Conservation (phyloP, 2,329 filamentous ascomycete genomes). For the Neofusicoccum umdonicola region DNA sequence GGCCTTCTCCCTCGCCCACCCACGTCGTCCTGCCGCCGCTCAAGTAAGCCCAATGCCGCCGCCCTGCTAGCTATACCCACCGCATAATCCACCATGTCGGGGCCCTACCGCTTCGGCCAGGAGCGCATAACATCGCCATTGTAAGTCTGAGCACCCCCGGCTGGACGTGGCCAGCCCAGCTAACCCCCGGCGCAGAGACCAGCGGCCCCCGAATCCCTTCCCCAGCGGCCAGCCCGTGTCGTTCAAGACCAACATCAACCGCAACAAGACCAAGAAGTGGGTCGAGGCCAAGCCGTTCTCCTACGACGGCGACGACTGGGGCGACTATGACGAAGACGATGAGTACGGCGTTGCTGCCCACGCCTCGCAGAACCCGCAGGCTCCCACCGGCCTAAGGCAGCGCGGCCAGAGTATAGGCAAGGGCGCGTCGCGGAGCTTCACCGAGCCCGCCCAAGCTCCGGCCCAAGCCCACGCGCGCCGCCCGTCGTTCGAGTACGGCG, state of each 20-base stretch:
- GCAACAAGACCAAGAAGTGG: slow-evolving; percentile 92
- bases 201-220: slow-evolving; percentile 25
- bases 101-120: slow-evolving; percentile 12
- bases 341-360: slow-evolving; percentile 53
- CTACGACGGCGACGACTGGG: slow-evolving; percentile 95
- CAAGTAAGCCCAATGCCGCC: slow-evolving; percentile 8
- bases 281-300: slow-evolving; percentile 80
- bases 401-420: slow-evolving; percentile 30
- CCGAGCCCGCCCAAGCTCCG: slow-evolving; percentile 36
- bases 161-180: neutral
- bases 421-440: slow-evolving; percentile 37
- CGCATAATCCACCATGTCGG: slow-evolving; percentile 16
- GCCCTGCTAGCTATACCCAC: slow-evolving; percentile 4
- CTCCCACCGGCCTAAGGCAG: slow-evolving; percentile 46
- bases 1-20: neutral
- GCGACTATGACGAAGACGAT: slow-evolving; percentile 60
- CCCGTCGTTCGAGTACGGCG: slow-evolving; percentile 56
- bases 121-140: slow-evolving; percentile 20
- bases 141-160: slow-evolving; percentile 17
- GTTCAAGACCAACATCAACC: slow-evolving; percentile 84
- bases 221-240: slow-evolving; percentile 47
- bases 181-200: slow-evolving; percentile 25
- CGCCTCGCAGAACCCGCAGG: slow-evolving; percentile 40
- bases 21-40: neutral
- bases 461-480: slow-evolving; percentile 29